Evolutionary conservation across 2,329 filamentous ascomycete species (phyloP).

Genomic region (Phaeosphaeria sp.): DNA sequence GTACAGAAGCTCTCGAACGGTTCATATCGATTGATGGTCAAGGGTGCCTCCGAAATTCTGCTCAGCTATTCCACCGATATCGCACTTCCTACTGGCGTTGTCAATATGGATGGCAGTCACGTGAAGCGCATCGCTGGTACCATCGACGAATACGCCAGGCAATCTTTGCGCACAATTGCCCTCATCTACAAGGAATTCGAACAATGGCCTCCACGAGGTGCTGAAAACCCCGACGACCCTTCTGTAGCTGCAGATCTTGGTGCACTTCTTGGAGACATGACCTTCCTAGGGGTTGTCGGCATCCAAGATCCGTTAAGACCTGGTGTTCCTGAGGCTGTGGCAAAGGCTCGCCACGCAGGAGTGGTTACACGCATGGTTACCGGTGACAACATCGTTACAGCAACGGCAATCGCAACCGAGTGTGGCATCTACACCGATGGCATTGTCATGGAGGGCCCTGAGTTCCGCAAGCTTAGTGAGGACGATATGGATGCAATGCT

Average conservation of each 20-base stretch:
- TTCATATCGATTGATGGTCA: constrained; percentile 62
- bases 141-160: constrained; percentile 72
- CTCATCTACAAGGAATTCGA: constrained; percentile 84
- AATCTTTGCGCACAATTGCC: constrained; percentile 82
- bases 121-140: constrained; percentile 60
- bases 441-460: constrained; percentile 77
- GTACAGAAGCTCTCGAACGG: constrained; percentile 63
- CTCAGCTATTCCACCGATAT: constrained; percentile 57
- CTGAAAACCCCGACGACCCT: constrained; percentile 63
- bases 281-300: constrained; percentile 74
- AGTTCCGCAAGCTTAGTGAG: constrained; percentile 73
- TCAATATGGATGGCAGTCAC: constrained; percentile 60
- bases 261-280: constrained; percentile 73
- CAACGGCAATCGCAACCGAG: constrained; percentile 76
- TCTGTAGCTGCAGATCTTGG: constrained; percentile 65
- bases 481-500: constrained; percentile 62
- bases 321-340: constrained; percentile 74
- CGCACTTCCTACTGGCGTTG: constrained; percentile 6
- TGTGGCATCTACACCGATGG: constrained; percentile 76
- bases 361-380: constrained; percentile 88
- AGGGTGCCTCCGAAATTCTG: constrained; percentile 60
- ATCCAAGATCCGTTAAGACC: constrained; percentile 81
- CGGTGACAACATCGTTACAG: constrained; percentile 79
- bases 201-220: constrained; percentile 74
- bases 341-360: constrained; percentile 74